Base-by-base conservation (phyloP, 2,329 filamentous ascomycete genomes). In the Zymoseptoria passerinii region DNA sequence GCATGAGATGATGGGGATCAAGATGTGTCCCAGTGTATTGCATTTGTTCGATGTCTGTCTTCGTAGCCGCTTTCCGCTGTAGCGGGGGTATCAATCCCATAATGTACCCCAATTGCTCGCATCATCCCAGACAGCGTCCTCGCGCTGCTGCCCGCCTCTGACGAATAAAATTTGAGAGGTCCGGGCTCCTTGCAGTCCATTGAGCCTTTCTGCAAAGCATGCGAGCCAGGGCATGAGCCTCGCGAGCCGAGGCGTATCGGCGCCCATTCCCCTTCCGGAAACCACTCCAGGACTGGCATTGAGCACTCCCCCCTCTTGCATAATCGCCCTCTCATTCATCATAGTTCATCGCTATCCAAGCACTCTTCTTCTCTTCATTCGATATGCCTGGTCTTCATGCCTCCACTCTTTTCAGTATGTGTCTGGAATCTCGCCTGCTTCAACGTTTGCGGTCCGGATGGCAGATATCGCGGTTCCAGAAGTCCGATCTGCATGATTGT, bases 381-480 rank as follows among this genome's bases (percentile, higher is more conserved):
- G 53, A 28, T n/a, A 48, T n/a, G 10, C 49, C 27, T 28, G 44
- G 44, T 28, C 56, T 50, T 27, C 48, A 53, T 54, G 35, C 53
- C 51, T 51, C 9, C 51, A 56, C 13, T 55, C 28, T 50, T 62
- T 16, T 54, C 60, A 8, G 62, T 44, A 59, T 72, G 70, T 48
- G 68, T 70, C 28, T 67, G 64, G 56, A 72, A 72, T 13, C 70
- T 58, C 18, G 67, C 67, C 44, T 59, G 53, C 48, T 68, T 69
- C 53, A 68, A 55, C 5, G 66, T 71, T 56, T 72, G 70, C 13
- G 68, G 63, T 52, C 69, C 69, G 16, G 61, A 65, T 8, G 70
- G 69, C 8, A 71, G 62, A 63, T 73, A 76, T 61, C 70, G 71
- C 8, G 75, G 75, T 61, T 75, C 71, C 53, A 77, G 62, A 3